Evolutionary conservation across 345 rosid genomes (phyloP).

Genomic region (Cardamine resedifolia): DNA sequence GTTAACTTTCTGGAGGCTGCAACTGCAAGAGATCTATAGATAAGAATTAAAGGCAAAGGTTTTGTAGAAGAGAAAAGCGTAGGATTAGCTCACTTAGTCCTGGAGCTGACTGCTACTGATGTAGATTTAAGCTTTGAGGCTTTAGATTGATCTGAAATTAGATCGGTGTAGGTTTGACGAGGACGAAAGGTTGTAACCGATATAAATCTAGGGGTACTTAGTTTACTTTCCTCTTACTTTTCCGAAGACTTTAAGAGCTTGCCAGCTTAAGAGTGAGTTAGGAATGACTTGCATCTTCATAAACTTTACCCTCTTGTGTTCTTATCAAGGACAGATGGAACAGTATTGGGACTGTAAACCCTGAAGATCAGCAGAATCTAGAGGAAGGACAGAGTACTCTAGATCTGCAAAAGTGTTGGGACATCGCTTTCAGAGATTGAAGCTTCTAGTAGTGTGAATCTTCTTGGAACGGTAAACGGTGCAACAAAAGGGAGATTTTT

Average conservation of each 20-base stretch:
- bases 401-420: neutral
- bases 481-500: neutral
- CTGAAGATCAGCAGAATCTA: neutral
- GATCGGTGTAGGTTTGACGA: constrained; percentile 12
- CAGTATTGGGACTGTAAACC: constrained; percentile 5
- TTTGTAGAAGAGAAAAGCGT: neutral
- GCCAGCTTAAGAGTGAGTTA: neutral
- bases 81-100: constrained; percentile 9
- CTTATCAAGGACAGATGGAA: constrained; percentile 14
- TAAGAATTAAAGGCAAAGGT: constrained; percentile 15
- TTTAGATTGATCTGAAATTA: neutral
- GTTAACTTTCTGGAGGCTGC: constrained; percentile 19
- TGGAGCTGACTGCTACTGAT: constrained; percentile 11
- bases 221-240: constrained; percentile 14
- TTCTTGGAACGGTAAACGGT: neutral
- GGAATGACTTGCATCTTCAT: constrained; percentile 10
- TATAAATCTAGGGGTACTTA: neutral
- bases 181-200: constrained; percentile 1
- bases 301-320: neutral
- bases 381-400: constrained; percentile 6
- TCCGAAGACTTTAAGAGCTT: neutral
- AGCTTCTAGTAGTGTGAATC: constrained; percentile 3
- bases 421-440: neutral
- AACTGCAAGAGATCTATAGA: constrained; percentile 13
- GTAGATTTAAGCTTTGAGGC: constrained; percentile 11